These are phyloP conservation scores for Periglandula ipomoeae DNA, from an alignment of 2,329 filamentous ascomycete species.

Conservation along the genomic window DNA sequence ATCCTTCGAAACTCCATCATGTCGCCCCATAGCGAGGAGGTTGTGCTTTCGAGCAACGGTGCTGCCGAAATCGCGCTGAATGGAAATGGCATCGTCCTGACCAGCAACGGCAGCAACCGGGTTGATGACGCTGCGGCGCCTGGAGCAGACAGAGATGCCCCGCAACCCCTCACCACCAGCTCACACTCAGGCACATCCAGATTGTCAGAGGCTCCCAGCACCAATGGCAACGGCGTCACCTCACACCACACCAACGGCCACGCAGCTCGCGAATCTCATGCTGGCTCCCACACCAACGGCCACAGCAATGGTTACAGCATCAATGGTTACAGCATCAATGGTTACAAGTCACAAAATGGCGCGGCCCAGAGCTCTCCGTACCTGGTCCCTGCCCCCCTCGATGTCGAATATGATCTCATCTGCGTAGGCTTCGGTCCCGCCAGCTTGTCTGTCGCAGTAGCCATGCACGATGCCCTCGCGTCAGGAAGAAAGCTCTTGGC, in stretches of 20 bases:
- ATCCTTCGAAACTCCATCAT: conserved; percentile 12
- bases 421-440: conserved; percentile 92
- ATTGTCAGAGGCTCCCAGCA: conserved; percentile 1
- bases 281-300: conserved; percentile 11
- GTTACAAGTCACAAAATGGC: conserved; percentile 15
- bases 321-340: conserved; percentile 12
- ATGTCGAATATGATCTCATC: conserved; percentile 71
- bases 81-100: conserved; percentile 7
- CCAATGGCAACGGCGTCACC: conserved; percentile 12
- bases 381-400: conserved; percentile 42
- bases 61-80: conserved; percentile 10
- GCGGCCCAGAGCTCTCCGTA: conserved; percentile 15
- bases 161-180: conserved; percentile 9
- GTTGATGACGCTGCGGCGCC: background rate
- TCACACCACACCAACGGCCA: background rate
- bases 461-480: conserved; percentile 71
- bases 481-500: conserved; percentile 33
- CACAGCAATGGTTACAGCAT: conserved; percentile 5
- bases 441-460: conserved; percentile 79
- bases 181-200: background rate
- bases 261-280: background rate
- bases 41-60: conserved; percentile 19
- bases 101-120: conserved; percentile 1
- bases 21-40: conserved; percentile 26
- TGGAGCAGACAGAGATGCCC: conserved; percentile 3